Evolutionary conservation across 2,329 filamentous ascomycete species (phyloP).

Genomic region (Chrysoporthe austroafricana): DNA sequence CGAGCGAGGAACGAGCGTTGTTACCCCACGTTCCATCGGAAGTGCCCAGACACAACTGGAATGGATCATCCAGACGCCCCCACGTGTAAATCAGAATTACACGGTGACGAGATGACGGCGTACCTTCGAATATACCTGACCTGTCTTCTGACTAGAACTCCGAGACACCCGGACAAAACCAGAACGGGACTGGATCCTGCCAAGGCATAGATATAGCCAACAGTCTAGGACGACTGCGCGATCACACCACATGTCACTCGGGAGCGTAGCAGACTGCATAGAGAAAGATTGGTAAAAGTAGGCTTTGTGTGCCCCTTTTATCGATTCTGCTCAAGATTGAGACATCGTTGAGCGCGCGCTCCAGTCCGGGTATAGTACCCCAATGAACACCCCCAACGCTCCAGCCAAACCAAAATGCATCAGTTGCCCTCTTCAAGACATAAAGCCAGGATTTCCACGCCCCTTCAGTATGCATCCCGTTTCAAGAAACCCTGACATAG

Average conservation of each 20-base stretch:
- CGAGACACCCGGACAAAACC: not conserved
- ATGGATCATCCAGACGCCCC: no score
- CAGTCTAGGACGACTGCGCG: no score
- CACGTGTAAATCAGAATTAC: no score
- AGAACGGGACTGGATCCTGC: no score
- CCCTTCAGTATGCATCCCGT: conserved; percentile 27
- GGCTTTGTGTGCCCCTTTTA: conserved; percentile 17
- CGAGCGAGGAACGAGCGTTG: no score
- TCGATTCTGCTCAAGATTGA: conserved; percentile 18
- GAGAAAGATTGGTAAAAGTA: conserved; percentile 11
- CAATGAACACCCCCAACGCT: conserved; percentile 30
- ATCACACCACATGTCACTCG: not conserved
- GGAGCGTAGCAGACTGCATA: not conserved
- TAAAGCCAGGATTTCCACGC: conserved; percentile 29
- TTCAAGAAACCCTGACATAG: conserved; percentile 26
- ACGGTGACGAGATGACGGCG: no score
- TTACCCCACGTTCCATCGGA: no score
- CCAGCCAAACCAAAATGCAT: conserved; percentile 30
- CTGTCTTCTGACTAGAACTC: not conserved
- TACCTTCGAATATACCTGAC: not conserved
- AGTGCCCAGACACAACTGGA: no score
- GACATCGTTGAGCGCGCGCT: conserved; percentile 15
- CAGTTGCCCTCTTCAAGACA: conserved; percentile 25
- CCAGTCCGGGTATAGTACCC: conserved; percentile 28
- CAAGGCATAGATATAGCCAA: no score